Evolutionary conservation across 164 flowering plant species (phyloP), one percentile per base, ranked within the genome.

Genomic region (Houttuynia cordata): DNA sequence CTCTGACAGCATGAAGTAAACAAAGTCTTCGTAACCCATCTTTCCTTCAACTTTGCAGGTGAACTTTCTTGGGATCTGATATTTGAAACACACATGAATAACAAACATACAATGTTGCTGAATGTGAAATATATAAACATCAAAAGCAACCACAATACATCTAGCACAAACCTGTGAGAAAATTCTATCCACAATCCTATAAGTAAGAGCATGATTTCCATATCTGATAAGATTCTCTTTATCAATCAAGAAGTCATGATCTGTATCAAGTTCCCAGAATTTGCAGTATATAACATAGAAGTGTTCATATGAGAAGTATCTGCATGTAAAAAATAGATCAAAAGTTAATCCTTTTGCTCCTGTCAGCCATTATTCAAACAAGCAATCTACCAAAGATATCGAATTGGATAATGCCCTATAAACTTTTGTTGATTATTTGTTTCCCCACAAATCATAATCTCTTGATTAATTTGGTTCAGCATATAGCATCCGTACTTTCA

Each of bases 1-100:
- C 78, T 89, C 95, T 24, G 99, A 76, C 25, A 93, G 77, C 73
- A 93, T 90, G 72, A 93, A 93, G 74, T 90, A 86, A 24, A 93
- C 96, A 80, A 93, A 93, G 83, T 93, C 99, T 77, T 93, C 97
- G 74, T 90, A 93, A 15, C 95, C 86, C 99, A 93, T 88, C 75
- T 88, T 88, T 59, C 97, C 96, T 66, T 88, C 96, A 68, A 83
- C 82, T 64, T 77, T 83, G 73, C 96, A 77, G 12, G 86, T 86
- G 70, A 93, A 93, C 71, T 81, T 90, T 74, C 96, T 85, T 10
- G 95, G 81, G 64, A 85, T 75, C 99, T 93, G 68, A 59, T 42
- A 67, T n/a, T 62, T 61, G 40, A 59, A 3, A 2, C 49, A 45
- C 8, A 45, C 17, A 45, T 7, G 57, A 58, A 21, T 4, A 50